Evolutionary conservation across 805 yeast species (phyloP).

Genomic region (Candida sithepensis): DNA sequence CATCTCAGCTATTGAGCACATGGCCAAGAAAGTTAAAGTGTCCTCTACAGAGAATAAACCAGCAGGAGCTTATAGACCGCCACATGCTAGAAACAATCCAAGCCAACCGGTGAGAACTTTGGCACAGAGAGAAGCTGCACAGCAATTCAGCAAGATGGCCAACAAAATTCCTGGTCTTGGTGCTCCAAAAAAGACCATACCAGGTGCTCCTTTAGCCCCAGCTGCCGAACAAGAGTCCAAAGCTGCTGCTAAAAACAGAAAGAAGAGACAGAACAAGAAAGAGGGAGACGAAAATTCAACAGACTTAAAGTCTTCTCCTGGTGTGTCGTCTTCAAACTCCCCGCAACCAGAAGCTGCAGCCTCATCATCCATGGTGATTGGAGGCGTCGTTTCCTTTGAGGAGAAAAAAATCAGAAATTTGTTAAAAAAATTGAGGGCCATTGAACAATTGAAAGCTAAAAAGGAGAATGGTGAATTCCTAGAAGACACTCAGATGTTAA

Average conservation of each 20-base stretch:
- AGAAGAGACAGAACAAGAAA: constrained; percentile 65
- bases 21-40: constrained; percentile 37
- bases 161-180: constrained; percentile 30
- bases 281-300: constrained; percentile 17
- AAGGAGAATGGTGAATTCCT: constrained; percentile 78
- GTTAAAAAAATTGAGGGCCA: constrained; percentile 93
- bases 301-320: neutral
- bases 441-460: constrained; percentile 82
- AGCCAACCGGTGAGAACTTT: constrained; percentile 44
- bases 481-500: constrained; percentile 89
- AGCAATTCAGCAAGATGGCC: constrained; percentile 22
- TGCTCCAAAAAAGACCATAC: constrained; percentile 39
- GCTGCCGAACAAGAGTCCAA: constrained; percentile 46
- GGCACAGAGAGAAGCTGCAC: constrained; percentile 51
- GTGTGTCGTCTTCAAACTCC: constrained; percentile 3
- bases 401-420: constrained; percentile 90
- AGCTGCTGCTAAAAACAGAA: constrained; percentile 68
- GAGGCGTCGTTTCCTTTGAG: constrained; percentile 69
- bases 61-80: constrained; percentile 93
- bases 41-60: constrained; percentile 43
- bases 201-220: constrained; percentile 48
- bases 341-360: constrained; percentile 24
- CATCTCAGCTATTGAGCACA: constrained; percentile 59
- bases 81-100: constrained; percentile 65
- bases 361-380: constrained; percentile 40